phyloP scores from a whole-genome alignment of 768 basidiomycete species.

The Tylopilus intermedius region DNA sequence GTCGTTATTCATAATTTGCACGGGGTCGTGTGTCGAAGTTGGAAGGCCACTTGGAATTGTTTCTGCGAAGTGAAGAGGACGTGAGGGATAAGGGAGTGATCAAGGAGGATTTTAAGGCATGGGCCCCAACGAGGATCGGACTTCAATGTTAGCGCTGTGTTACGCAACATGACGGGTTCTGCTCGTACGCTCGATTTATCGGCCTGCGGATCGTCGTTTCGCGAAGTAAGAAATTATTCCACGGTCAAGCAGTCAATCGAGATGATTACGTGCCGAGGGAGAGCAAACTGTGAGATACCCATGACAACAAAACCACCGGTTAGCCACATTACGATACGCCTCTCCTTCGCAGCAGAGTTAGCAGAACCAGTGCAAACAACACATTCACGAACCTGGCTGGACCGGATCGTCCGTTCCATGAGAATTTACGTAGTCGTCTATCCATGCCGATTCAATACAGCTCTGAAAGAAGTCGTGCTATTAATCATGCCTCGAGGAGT shows the following conservation, averaged over 20 bases:
- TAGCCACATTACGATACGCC: not conserved
- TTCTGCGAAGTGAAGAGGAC: not conserved
- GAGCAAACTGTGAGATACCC: not conserved
- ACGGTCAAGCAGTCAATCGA: not conserved
- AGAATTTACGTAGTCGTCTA: not conserved
- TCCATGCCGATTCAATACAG: not conserved
- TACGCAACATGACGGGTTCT: not conserved
- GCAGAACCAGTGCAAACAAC: not conserved
- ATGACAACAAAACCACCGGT: not conserved
- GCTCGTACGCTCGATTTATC: not conserved
- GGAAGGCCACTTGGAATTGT: not conserved
- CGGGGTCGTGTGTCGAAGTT: not conserved
- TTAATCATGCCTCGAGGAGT: not conserved
- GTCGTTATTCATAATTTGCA: slow-evolving; percentile 3
- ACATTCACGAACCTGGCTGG: not conserved
- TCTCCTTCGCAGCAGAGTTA: not conserved
- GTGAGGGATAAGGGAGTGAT: not conserved
- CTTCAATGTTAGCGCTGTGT: not conserved
- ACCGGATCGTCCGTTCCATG: not conserved
- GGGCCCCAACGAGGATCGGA: not conserved
- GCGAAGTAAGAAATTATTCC: not conserved
- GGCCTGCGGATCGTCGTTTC: not conserved
- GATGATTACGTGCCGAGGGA: not conserved
- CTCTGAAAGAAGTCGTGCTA: not conserved
- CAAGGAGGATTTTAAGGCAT: slow-evolving; percentile 5